phyloP scores from a whole-genome alignment of 169 alveolate genomes.

The Eimeria brunetti region DNA sequence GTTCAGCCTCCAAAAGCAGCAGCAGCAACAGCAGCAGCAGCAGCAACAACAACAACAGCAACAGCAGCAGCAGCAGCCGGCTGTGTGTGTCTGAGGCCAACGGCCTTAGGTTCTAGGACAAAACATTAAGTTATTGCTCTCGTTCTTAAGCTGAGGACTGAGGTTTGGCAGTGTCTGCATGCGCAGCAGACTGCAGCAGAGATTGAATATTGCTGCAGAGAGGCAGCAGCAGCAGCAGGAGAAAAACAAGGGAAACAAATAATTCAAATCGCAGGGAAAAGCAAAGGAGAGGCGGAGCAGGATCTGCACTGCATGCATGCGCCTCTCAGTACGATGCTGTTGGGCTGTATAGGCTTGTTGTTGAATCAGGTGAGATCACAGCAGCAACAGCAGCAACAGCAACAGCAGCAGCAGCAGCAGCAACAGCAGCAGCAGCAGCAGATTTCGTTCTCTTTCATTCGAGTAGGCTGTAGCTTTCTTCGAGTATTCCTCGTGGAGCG shows the following conservation, averaged over 20 bases:
- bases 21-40: no score
- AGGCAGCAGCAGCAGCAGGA: background rate
- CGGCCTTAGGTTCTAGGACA: background rate
- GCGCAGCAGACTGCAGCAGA: background rate
- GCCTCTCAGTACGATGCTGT: constrained; percentile 16
- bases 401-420: background rate
- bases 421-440: background rate
- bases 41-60: no score
- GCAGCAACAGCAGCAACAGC: background rate
- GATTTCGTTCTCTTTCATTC: background rate
- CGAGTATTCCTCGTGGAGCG: background rate
- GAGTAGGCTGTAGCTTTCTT: background rate
- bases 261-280: no score
- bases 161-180: constrained; percentile 4
- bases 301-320: background rate
- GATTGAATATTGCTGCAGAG: background rate
- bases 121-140: background rate
- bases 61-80: no score
- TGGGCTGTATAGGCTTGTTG: background rate
- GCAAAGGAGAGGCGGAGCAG: background rate
- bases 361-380: background rate
- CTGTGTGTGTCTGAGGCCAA: no score
- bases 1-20: no score
- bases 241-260: no score
- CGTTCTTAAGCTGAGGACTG: no score